A percentile compares a stretch with the other conserved stretches of the same genome.
Conservation (phyloP, 108 stramenopile genomes). For the Ochromonas danica region DNA sequence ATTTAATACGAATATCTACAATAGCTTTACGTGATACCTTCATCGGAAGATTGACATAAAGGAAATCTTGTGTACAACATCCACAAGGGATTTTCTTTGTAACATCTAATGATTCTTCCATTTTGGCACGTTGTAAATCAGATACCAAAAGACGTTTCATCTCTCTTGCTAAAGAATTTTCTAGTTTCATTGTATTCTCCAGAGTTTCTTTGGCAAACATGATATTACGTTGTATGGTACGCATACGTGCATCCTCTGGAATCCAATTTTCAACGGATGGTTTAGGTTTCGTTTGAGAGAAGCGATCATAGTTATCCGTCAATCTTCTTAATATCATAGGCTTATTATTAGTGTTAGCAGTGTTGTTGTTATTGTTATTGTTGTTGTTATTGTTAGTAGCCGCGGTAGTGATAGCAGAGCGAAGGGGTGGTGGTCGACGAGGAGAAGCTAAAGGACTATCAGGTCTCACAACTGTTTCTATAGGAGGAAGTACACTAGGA, state of each 20-base stretch:
- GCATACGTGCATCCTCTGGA: neutral
- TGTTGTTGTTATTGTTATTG: neutral
- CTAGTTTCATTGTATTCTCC: neutral
- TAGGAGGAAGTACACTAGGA: neutral
- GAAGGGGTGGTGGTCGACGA: neutral
- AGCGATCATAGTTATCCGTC: neutral
- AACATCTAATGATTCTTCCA: neutral
- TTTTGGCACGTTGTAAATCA: conserved; percentile 18
- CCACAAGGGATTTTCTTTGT: conserved; percentile 18
- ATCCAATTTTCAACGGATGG: conserved; percentile 24
- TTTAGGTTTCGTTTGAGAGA: neutral
- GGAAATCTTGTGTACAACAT: neutral
- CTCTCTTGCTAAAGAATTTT: neutral
- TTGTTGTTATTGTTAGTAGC: neutral
- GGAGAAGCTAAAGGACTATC: neutral
- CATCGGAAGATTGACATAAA: conserved; percentile 10
- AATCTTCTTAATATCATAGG: no score
- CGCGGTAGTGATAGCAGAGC: neutral
- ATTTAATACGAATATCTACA: conserved; percentile 29
- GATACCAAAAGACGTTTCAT: neutral
- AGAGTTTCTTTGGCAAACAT: neutral
- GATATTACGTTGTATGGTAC: conserved; percentile 6
- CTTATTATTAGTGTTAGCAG: neutral
- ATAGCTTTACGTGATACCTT: conserved; percentile 20
- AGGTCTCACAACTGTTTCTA: neutral